Evolutionary conservation across 2,329 filamentous ascomycete species (phyloP), one percentile per base, ranked within the genome.

Genomic region (Penicillium sp.): DNA sequence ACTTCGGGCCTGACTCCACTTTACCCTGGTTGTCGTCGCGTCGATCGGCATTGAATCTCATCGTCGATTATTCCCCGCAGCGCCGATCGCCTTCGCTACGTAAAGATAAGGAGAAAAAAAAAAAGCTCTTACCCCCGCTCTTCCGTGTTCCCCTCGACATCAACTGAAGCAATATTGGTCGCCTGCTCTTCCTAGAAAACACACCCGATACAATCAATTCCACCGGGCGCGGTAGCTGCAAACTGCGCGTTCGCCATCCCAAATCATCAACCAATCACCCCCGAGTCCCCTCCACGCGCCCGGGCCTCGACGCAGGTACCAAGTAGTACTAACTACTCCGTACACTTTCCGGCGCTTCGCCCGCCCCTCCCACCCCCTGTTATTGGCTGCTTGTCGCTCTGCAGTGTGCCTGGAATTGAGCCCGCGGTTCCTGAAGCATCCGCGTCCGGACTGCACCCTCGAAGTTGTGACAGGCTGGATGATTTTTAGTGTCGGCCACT

Each of bases 341-440:
- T 33, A 11, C 30, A 11, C 2, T 13, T 26, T 11, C 54, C 54
- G 65, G 68, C 68, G 68, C 68, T 63, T 68, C 63, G 53, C 48
- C 43, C 55, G 19, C n/a, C 30, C 51, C 42, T 55, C 19, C 19
- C 45, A 14, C 22, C 22, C 25, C 56, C 54, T 22, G 37, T 28
- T 25, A 70, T 70, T 68, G 68, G 66, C n/a, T 52, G 16, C 49
- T 64, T 63, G 61, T 68, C 61, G 61, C 62, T 54, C 57, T 66
- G 46, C 62, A 64, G 58, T 37, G 51, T 61, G 43, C 42, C 46
- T 52, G 64, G 59, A 66, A 65, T 62, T 62, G 63, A 55, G 52
- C 43, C 57, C 65, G 67, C 66, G 65, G 56, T 65, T 70, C 61
- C 57, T 67, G 64, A 67, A 66, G 61, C 65, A 68, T 52, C 45